Conservation (phyloP, 2,329 filamentous ascomycete species). For the Dothideomycetes sp. region DNA sequence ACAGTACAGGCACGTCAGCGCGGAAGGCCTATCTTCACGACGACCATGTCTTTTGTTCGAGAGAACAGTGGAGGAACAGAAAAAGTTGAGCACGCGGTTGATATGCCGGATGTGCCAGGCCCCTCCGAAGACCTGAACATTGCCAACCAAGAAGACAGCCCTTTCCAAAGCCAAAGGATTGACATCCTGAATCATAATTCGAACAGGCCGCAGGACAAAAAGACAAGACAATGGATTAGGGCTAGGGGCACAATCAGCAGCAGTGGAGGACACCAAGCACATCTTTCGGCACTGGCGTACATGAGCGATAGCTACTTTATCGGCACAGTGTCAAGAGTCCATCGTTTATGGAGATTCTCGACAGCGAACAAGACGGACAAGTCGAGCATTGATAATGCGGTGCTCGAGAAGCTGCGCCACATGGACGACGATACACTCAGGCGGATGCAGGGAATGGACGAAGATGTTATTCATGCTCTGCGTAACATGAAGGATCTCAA, state of each 20-base stretch:
- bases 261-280: constrained; percentile 65
- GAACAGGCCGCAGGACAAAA: constrained; percentile 54
- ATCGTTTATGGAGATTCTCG: constrained; percentile 54
- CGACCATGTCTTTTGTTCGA: constrained; percentile 79
- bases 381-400: constrained; percentile 30
- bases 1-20: constrained; percentile 93
- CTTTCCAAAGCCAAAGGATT: constrained; percentile 50
- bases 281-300: constrained; percentile 83
- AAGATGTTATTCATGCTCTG: constrained; percentile 46
- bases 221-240: constrained; percentile 60
- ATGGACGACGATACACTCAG: constrained; percentile 37
- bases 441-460: constrained; percentile 34
- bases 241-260: constrained; percentile 65
- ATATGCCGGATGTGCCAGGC: constrained; percentile 39
- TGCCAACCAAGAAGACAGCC: constrained; percentile 31
- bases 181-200: constrained; percentile 47
- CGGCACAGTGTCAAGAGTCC: constrained; percentile 72
- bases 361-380: constrained; percentile 15
- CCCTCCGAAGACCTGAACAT: constrained; percentile 29
- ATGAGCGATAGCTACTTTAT: constrained; percentile 74
- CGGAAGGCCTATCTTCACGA: constrained; percentile 87
- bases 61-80: constrained; percentile 50
- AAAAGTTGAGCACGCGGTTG: constrained; percentile 55
- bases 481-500: constrained; percentile 29
- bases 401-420: constrained; percentile 35